Base-by-base conservation (phyloP, 73 alveolate genomes). In the Blepharisma japonicum region DNA sequence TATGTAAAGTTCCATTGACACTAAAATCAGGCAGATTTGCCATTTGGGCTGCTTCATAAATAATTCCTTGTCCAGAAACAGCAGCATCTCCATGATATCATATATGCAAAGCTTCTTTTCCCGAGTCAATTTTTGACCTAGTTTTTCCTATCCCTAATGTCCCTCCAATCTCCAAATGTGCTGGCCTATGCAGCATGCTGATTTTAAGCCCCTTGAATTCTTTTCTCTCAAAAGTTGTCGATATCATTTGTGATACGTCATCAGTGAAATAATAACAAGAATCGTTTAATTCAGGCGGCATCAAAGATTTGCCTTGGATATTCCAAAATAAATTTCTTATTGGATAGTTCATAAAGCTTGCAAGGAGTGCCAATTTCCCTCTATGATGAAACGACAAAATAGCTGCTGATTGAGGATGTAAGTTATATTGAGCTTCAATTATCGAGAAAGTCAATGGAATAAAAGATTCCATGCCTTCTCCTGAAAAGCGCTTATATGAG, bases 11-110 rank as follows among this genome's bases (percentile, higher is more conserved):
- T 45, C 99, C 99, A 25, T 94, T 95, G 27, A 88, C 90, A 20
- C 82, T 61, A 82, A 85, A 94, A 74, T 93, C 92, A 49, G 20
- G 71, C 50, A 94, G 87, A 45, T 93, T 91, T 49, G 85, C 81
- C 95, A 94, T 83, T 83, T 94, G 95, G 78, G 91, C 77, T 6
- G 95, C 81, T 85, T 94, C 99, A 71, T 90, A 94, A 46, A 92
- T 97, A 45, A 94, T 94, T 18, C 99, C 99, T 91, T 94, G 91
- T 23, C 98, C 99, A 38, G 99, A 96, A 71, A 94, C 83, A 32
- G 99, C 90, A 11, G 98, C 98, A 74, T 94, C 99, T 55, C 88
- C 25, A 90, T 86, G 39, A 53, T 32, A 32, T 32, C 42, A 32
- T 32, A 32, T 32, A 32, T 53, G 67, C 4, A 53, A 20, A 48